Evolutionary conservation across 306 rosid species (phyloP), one percentile per base, ranked within the genome.

Genomic region (Aeschynomene evenia): DNA sequence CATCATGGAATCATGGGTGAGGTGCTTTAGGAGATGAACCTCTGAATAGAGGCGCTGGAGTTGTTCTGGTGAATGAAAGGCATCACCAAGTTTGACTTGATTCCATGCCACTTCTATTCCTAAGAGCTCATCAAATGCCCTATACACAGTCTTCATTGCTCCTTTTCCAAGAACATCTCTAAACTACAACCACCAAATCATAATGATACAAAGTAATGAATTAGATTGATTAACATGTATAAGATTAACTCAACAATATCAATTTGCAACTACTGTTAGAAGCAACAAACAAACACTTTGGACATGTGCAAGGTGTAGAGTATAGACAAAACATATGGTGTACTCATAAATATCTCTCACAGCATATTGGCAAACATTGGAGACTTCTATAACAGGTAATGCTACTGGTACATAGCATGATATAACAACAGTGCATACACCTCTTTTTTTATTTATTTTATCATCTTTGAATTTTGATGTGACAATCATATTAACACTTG

Each of bases 91-190:
- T 50, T 85, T 78, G 66, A 90, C 87, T 79, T 86, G 97, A 74
- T 88, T 93, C 98, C 98, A 93, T 39, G 98, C 98, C 46, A 93
- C 98, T 79, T 93, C 98, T 39, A 88, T 82, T 42, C 93, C 98
- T 13, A 81, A 63, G 3, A 79, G 76, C 65, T 90, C 90, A 69
- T 93, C 98, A 70, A 93, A 90, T 46, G 85, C 96, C 39, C 70
- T 86, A 20, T 93, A 93, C 28, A 93, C 98, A 1, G 77, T 84
- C 73, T 93, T 93, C 93, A 85, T 81, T 9, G 98, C 98, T 76
- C 98, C 98, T 76, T 78, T 90, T 5, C 98, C 98, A 5, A 90
- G 79, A 65, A 90, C 31, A 56, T 93, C 98, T 72, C 77, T 85
- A 33, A 82, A 85, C 97, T 93, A 73, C 68, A 74, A 21, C 26